phyloP scores from a whole-genome alignment of 805 yeast species.

The Lachancea waltii region DNA sequence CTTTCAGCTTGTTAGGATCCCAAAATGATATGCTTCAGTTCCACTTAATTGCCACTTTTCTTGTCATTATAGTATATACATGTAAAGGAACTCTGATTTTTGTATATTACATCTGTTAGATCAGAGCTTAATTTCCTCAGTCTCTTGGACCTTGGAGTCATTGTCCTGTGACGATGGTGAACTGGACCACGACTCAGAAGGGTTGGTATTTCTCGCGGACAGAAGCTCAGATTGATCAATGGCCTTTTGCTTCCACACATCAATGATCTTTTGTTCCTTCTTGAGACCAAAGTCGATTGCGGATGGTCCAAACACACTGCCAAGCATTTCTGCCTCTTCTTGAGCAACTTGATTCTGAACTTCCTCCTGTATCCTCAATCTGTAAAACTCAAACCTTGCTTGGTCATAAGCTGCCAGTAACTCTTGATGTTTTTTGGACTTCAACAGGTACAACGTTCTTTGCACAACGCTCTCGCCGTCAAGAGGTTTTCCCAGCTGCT shows the following conservation, averaged over 20 bases:
- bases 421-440: constrained; percentile 27
- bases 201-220: constrained; percentile 40
- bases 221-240: constrained; percentile 51
- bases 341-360: constrained; percentile 59
- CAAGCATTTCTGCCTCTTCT: constrained; percentile 84
- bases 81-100: not conserved
- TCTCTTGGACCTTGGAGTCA: constrained; percentile 5
- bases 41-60: too few relatives aligned
- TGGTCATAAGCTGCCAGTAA: constrained; percentile 70
- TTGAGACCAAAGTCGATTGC: constrained; percentile 61
- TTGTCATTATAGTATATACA: constrained; percentile 7
- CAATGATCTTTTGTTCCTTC: constrained; percentile 64
- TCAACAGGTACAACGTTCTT: constrained; percentile 53
- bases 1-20: constrained; percentile 33
- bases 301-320: constrained; percentile 62
- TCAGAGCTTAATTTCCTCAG: constrained; percentile 6
- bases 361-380: constrained; percentile 78
- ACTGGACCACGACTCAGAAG: constrained; percentile 28
- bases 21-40: not conserved
- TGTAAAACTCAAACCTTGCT: constrained; percentile 84
- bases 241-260: constrained; percentile 70
- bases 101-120: not conserved
- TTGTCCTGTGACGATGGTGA: constrained; percentile 2
- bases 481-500: constrained; percentile 64
- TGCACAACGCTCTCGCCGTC: constrained; percentile 90